These are phyloP conservation scores for Fraxinus albicans DNA, from an alignment of 305 asterid genomes.

Conservation along the genomic window DNA sequence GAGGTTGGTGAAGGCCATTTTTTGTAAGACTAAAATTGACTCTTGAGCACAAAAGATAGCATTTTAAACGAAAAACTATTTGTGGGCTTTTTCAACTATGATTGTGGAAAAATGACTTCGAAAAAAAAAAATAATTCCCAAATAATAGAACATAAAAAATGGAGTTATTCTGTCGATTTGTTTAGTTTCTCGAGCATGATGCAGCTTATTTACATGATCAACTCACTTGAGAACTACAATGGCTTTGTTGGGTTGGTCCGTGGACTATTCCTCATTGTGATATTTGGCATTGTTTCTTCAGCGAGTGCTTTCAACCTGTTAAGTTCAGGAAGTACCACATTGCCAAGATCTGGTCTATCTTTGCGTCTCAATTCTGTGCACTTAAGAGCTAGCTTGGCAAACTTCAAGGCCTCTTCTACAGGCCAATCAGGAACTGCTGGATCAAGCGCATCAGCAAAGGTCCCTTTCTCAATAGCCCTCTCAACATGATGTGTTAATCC, in stretches of 20 bases:
- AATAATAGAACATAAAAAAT: neutral
- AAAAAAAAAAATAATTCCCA: neutral
- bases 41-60: neutral
- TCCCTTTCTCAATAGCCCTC: constrained; percentile 30
- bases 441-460: constrained; percentile 32
- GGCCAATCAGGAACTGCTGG: constrained; percentile 39
- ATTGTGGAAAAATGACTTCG: neutral
- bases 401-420: constrained; percentile 28
- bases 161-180: neutral
- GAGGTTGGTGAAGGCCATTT: neutral
- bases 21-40: neutral
- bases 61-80: neutral
- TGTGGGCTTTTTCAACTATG: neutral
- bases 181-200: neutral
- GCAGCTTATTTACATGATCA: neutral
- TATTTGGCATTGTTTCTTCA: neutral
- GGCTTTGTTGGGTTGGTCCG: neutral
- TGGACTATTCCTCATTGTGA: neutral
- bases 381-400: constrained; percentile 25
- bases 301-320: constrained; percentile 27
- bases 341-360: constrained; percentile 34
- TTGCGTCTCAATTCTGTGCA: constrained; percentile 34
- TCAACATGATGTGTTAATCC: constrained; percentile 39
- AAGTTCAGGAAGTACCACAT: constrained; percentile 27
- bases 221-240: neutral